These are phyloP conservation scores for Sordariomycetes sp. DNA, from an alignment of 2,329 filamentous ascomycete genomes.

Conservation along the genomic window DNA sequence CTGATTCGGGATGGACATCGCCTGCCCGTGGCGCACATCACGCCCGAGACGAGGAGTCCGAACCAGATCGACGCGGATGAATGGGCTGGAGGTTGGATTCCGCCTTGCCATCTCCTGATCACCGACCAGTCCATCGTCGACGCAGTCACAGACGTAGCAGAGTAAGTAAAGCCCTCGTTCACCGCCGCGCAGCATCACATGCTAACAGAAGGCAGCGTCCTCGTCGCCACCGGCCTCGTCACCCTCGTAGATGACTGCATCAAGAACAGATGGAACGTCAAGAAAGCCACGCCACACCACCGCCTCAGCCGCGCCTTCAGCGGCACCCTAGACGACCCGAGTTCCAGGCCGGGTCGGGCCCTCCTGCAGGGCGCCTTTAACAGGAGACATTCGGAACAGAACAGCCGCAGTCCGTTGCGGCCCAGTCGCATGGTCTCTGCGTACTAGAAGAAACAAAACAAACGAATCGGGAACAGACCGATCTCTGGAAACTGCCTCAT, in stretches of 20 bases:
- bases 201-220: constrained; percentile 52
- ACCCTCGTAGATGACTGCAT: constrained; percentile 88
- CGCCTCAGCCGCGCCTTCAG: constrained; percentile 13
- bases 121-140: constrained; percentile 62
- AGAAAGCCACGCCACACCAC: constrained; percentile 20
- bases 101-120: constrained; percentile 86
- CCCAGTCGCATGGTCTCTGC: background rate
- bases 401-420: constrained; percentile 2
- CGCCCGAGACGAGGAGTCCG: constrained; percentile 67
- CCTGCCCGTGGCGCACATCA: constrained; percentile 68
- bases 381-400: constrained; percentile 28
- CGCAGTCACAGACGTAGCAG: constrained; percentile 70
- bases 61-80: constrained; percentile 64
- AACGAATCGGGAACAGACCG: no score
- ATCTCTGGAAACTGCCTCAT: no score
- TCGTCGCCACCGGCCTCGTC: constrained; percentile 83
- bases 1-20: constrained; percentile 58
- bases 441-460: background rate
- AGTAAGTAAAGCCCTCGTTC: constrained; percentile 48
- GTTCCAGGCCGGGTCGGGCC: constrained; percentile 12
- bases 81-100: constrained; percentile 77
- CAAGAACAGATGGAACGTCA: constrained; percentile 60
- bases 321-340: constrained; percentile 12
- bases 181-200: constrained; percentile 3
- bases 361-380: constrained; percentile 30